Evolutionary conservation across 179 eudicot species (phyloP), one percentile per base, ranked within the genome.

Genomic region (Heliamphora pulchella): DNA sequence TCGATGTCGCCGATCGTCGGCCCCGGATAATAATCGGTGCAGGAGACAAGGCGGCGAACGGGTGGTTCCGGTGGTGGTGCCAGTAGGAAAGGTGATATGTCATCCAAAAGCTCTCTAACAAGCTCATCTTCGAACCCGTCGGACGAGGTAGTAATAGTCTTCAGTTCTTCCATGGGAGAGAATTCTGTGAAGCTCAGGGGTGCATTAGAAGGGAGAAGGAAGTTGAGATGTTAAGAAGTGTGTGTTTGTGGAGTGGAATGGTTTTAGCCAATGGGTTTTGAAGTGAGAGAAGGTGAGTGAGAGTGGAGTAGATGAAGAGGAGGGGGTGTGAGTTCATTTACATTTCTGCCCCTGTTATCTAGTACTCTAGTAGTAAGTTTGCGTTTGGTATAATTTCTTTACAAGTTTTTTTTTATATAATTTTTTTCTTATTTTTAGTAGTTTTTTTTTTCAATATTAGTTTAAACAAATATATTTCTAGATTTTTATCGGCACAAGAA

Each of bases 291-390:
- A 47, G 81, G 82, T 74, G 71, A 68, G 77, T 61, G 66, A 81
- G 66, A 83, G 86, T 84, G 86, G 88, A 86, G 86, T 64, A 72
- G 86, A 86, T 86, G 85, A 54, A 53, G 83, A 48, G 57, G 82
- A 48, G 70, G 71, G 59, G 47, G 70, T 79, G 71, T 46, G 39
- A 1, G 1, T 7, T 7, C 5, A 6, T 10, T 55, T 11, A 50
- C 70, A 1, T 3, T 43, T 51, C 63, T 44, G 79, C 57, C 17
- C 79, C 47, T 3, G 2, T 20, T 9, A 20, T 72, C 4, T 72
- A 4, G 20, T 7, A 61, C 59, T 50, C 3, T 1, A 39, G 50
- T 39, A 22, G 11, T 3, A 41, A 13, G 51, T 44, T 14, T n/a
- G n/a, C n/a, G n/a, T n/a, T n/a, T n/a, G n/a, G 31, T 31, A 31